Conservation (phyloP, 2,329 filamentous ascomycete genomes). For the Xenoacremonium recifei region DNA sequence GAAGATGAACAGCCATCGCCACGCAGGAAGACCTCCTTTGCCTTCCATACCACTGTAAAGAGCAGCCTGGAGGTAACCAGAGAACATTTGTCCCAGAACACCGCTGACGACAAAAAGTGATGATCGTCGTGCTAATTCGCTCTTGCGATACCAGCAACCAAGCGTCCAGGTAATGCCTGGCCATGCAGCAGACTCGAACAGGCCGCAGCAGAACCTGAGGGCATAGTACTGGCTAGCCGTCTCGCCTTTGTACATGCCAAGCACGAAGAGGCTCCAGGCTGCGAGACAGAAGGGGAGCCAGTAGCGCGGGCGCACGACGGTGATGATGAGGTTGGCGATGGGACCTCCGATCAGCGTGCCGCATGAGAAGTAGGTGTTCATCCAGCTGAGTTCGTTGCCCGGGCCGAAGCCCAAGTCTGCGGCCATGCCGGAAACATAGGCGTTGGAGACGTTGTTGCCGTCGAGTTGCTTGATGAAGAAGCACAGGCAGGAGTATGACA, state of each 20-base stretch:
- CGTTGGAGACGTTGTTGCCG: constrained; percentile 45
- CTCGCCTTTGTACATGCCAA: constrained; percentile 38
- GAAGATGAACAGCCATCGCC: constrained; percentile 40
- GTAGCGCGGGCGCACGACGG: constrained; percentile 39
- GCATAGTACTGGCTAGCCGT: constrained; percentile 40
- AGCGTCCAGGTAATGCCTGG: constrained; percentile 54
- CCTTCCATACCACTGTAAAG: constrained; percentile 34
- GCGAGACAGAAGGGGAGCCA: constrained; percentile 39
- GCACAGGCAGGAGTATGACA: constrained; percentile 36
- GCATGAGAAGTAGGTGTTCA: constrained; percentile 47
- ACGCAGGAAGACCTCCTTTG: constrained; percentile 30
- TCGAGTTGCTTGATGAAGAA: constrained; percentile 49
- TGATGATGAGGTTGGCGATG: constrained; percentile 44
- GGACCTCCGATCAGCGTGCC: constrained; percentile 45
- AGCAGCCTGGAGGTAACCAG: constrained; percentile 33
- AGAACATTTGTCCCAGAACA: constrained; percentile 43
- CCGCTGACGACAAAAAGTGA: constrained; percentile 58
- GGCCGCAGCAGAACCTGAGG: constrained; percentile 53
- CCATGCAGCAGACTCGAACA: constrained; percentile 54
- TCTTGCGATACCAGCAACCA: constrained; percentile 58
- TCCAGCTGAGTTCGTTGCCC: constrained; percentile 42
- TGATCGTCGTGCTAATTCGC: constrained; percentile 56
- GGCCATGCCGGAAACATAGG: constrained; percentile 47
- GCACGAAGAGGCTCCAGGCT: constrained; percentile 38
- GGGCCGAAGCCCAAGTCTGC: constrained; percentile 43